A percentile compares a stretch with the other conserved stretches of the same genome.
Conservation (phyloP, 495 filamentous ascomycete genomes). For the Trichoderma parareesei region DNA sequence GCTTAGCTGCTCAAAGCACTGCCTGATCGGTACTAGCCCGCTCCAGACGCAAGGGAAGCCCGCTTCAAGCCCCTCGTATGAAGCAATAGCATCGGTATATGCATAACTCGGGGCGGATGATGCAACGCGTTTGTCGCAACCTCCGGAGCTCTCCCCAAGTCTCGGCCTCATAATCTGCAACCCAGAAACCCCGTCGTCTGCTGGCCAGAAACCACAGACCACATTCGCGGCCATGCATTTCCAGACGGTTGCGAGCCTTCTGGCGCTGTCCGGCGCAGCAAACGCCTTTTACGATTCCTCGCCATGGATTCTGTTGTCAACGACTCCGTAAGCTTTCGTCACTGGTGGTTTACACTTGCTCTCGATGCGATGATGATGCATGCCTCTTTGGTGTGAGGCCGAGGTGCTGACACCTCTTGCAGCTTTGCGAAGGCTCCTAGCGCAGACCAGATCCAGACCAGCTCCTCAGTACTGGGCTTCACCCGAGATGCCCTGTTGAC, state of each 20-base stretch:
- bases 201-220: slow-evolving; percentile 3
- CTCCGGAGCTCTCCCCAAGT: slow-evolving; percentile 14
- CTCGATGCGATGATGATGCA: neutral
- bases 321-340: slow-evolving; percentile 52
- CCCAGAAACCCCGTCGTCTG: neutral
- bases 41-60: neutral
- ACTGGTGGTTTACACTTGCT: neutral
- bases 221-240: slow-evolving; percentile 46
- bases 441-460: slow-evolving; percentile 36
- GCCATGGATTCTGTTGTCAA: slow-evolving; percentile 79
- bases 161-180: slow-evolving; percentile 13
- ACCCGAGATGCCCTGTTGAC: slow-evolving; percentile 42
- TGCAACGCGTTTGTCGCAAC: slow-evolving; percentile 1
- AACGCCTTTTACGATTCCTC: slow-evolving; percentile 77
- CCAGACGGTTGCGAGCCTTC: slow-evolving; percentile 49
- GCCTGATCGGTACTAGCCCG: neutral
- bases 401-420: slow-evolving; percentile 13
- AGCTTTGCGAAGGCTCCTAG: slow-evolving; percentile 26
- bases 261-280: slow-evolving; percentile 50
- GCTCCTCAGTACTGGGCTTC: slow-evolving; percentile 27
- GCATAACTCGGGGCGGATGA: neutral
- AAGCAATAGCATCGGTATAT: neutral
- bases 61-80: neutral
- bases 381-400: slow-evolving; percentile 11
- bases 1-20: neutral